Base-by-base conservation (phyloP, 805 yeast species). In the Monosporozyma yasuniensis region DNA sequence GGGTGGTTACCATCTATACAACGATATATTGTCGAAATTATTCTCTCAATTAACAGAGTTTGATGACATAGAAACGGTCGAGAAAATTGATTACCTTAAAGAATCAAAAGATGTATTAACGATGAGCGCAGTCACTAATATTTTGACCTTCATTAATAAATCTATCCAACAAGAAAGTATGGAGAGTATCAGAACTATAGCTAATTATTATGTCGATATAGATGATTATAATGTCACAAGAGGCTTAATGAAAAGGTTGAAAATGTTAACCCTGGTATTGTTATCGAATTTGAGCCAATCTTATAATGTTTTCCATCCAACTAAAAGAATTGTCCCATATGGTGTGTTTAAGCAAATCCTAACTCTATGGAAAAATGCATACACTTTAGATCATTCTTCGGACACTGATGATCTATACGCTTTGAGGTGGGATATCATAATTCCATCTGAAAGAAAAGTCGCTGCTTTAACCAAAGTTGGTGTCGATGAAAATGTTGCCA, bases 291-390 rank as follows among this genome's bases (percentile, higher is more conserved):
- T 64, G 21, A 53, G 55, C 16, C 42, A 51, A 2, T 47, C 47
- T 1, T 53, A 53, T 18, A 59, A 61, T 1, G 49, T 64, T 0
- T 63, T 69, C n/a, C 52, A 61, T 4, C 52, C 60, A 12, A 62
- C 56, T 8, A 51, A 56, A 4, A 55, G 59, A 16, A 56, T 59
- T n/a, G 53, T 70, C 2, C 74, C 75, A 5, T 63, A 64, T 27
- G 58, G 65, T 1, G 66, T 80, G 3, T 66, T 78, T 44, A 76
- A 75, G 25, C 76, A 74, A 50, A 47, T 79, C 1, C 63, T 79
- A 16, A 61, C 68, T 2, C 67, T 81, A 41, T 61, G 77, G 28
- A 72, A 71, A 45, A 68, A 72, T 45, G 66, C 74, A 1, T 77
- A 68, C 54, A 63, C 71, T 5, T 74, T 72, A 7, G 37, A 47